Evolutionary conservation across 495 filamentous ascomycete species (phyloP).

Genomic region (Letharia lupina): DNA sequence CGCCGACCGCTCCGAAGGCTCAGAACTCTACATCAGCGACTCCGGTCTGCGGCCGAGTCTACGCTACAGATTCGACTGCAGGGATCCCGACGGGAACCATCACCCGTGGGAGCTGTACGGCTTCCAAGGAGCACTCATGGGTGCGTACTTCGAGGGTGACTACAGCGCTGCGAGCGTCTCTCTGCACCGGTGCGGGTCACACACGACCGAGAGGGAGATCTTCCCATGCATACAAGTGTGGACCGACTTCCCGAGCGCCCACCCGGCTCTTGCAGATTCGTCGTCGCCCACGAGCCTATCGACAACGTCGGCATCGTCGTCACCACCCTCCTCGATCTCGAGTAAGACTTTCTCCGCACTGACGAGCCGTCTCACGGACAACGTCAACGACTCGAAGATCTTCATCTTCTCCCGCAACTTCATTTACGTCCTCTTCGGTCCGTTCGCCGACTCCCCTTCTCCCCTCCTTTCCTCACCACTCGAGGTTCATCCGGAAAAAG

Average conservation of each 20-base stretch:
- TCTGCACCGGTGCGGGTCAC: not conserved
- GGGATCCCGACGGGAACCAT: not conserved
- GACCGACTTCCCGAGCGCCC: slow-evolving; percentile 1
- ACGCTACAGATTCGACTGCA: not conserved
- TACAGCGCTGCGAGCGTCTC: not conserved
- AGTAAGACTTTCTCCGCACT: not conserved
- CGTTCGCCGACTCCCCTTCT: not conserved
- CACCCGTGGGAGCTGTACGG: not conserved
- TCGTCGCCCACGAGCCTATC: not conserved
- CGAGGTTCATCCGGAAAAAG: no score
- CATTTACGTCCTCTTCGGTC: not conserved
- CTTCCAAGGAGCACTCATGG: slow-evolving; percentile 4
- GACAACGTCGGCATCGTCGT: not conserved
- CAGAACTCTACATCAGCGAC: slow-evolving; percentile 2
- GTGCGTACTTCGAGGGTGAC: slow-evolving; percentile 2
- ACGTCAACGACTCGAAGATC: not conserved
- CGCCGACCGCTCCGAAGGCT: not conserved
- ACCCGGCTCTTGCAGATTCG: not conserved
- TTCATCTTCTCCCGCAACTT: slow-evolving; percentile 3
- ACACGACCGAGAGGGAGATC: not conserved
- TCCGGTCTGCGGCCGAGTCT: not conserved
- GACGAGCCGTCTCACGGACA: not conserved
- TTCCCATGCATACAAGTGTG: not conserved
- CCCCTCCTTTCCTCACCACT: not conserved
- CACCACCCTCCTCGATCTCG: not conserved